Evolutionary conservation across 371 early-diverging fungal species (phyloP), one percentile per base, ranked within the genome.

Genomic region (Lichtheimia hyalospora): DNA sequence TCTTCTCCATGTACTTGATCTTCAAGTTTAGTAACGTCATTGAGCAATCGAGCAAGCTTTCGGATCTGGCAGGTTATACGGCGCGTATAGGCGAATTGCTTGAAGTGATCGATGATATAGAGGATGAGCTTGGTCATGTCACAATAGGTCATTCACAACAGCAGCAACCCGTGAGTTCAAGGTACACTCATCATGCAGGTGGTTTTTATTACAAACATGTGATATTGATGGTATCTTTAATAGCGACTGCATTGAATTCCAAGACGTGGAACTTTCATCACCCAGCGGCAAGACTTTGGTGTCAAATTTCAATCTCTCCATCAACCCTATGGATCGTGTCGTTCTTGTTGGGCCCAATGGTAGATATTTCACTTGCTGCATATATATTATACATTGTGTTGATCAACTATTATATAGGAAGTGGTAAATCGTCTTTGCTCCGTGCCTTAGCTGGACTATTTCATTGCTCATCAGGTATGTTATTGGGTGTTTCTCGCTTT

Each of bases 71-170:
- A 23, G 95, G 96, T 5, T 92, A 90, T 67, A 82, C 89, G 2
- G 83, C 91, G n/a, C 95, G 96, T 77, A 77, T 96, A 5, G 86
- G 82, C n/a, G 91, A 90, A 62, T 70, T 96, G 12, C 72, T 92
- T 62, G 94, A 94, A 61, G 83, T 79, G 0, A 62, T 90, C 15
- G 86, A 89, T 28, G 67, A 62, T 12, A 58, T 81, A n/a, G 69
- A 74, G 5, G 70, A 70, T 3, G 78, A 79, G 39, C 59, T 79
- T 40, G 74, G 81, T 49, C 73, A 70, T 48, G 69, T 76, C 46
- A 70, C 77, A 7, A 73, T 79, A 10, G 78, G 77, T 39, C 66
- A 68, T 27, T 74, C 78, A 46, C 46, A 46, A 21, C 46, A 46
- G 15, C 46, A n/a, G 16, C 46, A 46, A 21, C 21, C 16, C 18